phyloP scores from a whole-genome alignment of 306 rosid species.

The Quercus bicolor region DNA sequence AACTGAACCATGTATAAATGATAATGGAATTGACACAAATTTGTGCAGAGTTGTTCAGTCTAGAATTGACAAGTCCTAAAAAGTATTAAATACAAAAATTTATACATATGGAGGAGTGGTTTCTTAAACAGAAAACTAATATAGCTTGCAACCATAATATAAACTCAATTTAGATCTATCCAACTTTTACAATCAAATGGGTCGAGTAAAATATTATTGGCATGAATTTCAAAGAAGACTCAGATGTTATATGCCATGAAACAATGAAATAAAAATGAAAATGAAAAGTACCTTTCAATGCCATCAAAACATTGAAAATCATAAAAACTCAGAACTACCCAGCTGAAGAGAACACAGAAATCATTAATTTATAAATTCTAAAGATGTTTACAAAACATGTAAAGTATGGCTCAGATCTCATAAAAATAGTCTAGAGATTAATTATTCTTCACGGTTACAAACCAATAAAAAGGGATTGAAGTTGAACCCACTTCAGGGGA shows the following conservation, averaged over 20 bases:
- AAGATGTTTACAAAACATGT: constrained; percentile 1
- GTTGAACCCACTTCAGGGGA: background rate
- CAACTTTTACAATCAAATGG: constrained; percentile 8
- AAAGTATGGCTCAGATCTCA: constrained; percentile 12
- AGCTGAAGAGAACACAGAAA: background rate
- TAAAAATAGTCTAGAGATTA: background rate
- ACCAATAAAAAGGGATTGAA: background rate
- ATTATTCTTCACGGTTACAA: background rate
- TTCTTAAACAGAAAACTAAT: constrained; percentile 10
- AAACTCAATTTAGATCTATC: constrained; percentile 39
- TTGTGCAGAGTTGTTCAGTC: constrained; percentile 2
- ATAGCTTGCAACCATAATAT: background rate
- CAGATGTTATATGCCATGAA: background rate
- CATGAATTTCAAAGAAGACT: background rate
- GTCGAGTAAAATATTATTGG: background rate
- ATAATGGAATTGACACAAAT: constrained; percentile 3
- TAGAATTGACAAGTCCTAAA: constrained; percentile 16
- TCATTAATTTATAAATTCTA: constrained; percentile 5
- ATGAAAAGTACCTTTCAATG: background rate
- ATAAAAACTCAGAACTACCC: constrained; percentile 2
- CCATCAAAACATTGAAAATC: constrained; percentile 14
- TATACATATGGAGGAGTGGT: constrained; percentile 4
- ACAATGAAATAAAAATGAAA: background rate
- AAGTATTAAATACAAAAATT: background rate
- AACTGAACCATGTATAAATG: constrained; percentile 7